Percentiles rank a stretch among this genome's conserved stretches.
phyloP scores from a whole-genome alignment of 148 eudicot species.

The Drosera capensis region DNA sequence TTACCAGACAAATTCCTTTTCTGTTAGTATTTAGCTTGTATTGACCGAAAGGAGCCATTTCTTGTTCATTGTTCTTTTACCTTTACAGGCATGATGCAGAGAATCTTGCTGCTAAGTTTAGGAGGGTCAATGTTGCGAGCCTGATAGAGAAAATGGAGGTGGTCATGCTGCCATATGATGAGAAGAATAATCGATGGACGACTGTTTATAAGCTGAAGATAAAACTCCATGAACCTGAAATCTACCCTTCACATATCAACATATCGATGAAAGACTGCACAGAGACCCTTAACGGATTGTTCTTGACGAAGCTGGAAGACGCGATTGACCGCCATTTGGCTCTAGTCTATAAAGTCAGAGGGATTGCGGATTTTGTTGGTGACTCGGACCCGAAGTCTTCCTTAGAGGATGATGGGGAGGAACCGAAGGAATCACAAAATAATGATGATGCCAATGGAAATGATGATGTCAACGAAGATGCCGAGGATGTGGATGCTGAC shows the following conservation, averaged over 20 bases:
- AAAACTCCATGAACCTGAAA: slow-evolving; percentile 42
- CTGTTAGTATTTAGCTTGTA: too few species aligned
- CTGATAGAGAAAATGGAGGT: slow-evolving; percentile 68
- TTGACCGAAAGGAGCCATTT: too few species aligned
- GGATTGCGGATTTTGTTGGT: slow-evolving; percentile 32
- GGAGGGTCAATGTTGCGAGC: slow-evolving; percentile 65
- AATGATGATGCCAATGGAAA: slow-evolving; percentile 15
- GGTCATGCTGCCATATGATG: slow-evolving; percentile 28
- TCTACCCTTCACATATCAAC: slow-evolving; percentile 26
- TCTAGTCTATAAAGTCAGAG: slow-evolving; percentile 51
- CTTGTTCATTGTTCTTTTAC: not conserved
- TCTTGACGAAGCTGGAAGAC: slow-evolving; percentile 42
- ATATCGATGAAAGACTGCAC: slow-evolving; percentile 43
- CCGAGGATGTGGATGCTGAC: slow-evolving; percentile 62
- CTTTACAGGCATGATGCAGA: slow-evolving; percentile 66
- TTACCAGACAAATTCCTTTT: too few species aligned
- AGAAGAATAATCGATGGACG: slow-evolving; percentile 13
- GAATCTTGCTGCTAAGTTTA: slow-evolving; percentile 46
- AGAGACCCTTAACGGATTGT: slow-evolving; percentile 25
- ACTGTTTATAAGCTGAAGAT: slow-evolving; percentile 63
- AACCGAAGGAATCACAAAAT: slow-evolving; percentile 8
- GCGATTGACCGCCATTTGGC: slow-evolving; percentile 54
- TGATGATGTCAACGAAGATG: slow-evolving; percentile 29
- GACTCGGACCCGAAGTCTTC: slow-evolving; percentile 21
- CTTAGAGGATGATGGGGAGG: slow-evolving; percentile 31